These are phyloP conservation scores for Cyclotella atomus DNA, from an alignment of 108 stramenopile genomes.

Conservation along the genomic window DNA sequence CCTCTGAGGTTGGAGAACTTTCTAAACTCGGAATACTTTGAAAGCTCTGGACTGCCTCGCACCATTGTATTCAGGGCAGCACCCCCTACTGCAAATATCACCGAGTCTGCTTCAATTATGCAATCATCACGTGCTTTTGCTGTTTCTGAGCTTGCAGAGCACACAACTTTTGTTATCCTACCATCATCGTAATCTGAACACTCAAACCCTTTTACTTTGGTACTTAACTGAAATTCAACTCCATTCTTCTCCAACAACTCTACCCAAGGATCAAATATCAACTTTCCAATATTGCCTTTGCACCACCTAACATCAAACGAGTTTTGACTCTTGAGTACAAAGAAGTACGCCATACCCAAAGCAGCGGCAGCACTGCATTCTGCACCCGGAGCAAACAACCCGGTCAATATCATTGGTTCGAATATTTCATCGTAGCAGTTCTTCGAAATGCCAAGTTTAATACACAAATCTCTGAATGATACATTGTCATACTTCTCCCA, in stretches of 20 bases:
- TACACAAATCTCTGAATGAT: conserved; percentile 80
- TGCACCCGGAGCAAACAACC: too few species aligned
- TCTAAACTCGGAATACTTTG: conserved; percentile 65
- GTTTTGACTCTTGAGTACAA: conserved; percentile 74
- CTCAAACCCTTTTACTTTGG: conserved; percentile 60
- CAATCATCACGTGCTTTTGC: neutral
- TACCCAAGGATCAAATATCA: conserved; percentile 80
- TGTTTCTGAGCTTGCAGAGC: neutral
- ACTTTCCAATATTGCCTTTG: conserved; percentile 77
- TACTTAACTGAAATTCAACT: conserved; percentile 56
- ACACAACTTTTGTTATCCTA: conserved; percentile 28
- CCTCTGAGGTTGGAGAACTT: conserved; percentile 74
- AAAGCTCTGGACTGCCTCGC: conserved; percentile 54
- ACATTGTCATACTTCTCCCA: conserved; percentile 73
- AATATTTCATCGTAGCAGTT: conserved; percentile 78
- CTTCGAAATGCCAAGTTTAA: conserved; percentile 61
- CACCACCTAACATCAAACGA: conserved; percentile 88
- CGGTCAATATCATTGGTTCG: conserved; percentile 87
- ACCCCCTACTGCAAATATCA: conserved; percentile 83
- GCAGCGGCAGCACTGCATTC: conserved; percentile 85
- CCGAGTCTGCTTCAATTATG: conserved; percentile 62
- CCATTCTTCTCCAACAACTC: conserved; percentile 44
- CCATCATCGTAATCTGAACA: neutral
- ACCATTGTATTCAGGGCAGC: conserved; percentile 72
- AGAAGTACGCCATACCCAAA: conserved; percentile 88